Evolutionary conservation across 768 basidiomycete genomes (phyloP), one percentile per base, ranked within the genome.

Genomic region (Paxillus involutus): DNA sequence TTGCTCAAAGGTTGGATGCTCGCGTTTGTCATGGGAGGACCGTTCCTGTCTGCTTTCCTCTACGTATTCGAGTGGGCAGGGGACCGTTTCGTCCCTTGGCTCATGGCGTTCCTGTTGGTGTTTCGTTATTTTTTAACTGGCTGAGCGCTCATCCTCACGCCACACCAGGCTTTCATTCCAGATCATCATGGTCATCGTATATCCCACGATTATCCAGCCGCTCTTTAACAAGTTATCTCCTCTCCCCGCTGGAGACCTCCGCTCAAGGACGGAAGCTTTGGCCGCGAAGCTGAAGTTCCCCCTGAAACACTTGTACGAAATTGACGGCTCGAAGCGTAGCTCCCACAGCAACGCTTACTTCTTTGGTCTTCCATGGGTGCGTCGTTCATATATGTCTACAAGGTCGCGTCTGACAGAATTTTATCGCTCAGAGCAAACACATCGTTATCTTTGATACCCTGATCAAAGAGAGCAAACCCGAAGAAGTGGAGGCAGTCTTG

Each of bases 341-440:
- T 89, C 91, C 3, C 96, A 99, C 73, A 90, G 88, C 61, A 98
- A 98, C 60, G 95, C 95, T n/a, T 98, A 97, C 75, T 98, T 98
- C 79, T 98, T 94, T 59, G 96, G 96, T 54, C 81, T 98, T 12
- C 96, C 95, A 1, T 95, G 94, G 89, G 92, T 91, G 47, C 40
- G 77, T 73, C 41, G 49, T 41, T 51, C 19, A 37, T n/a, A n/a
- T 29, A 2, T 44, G 30, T 17, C 14, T 16, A 21, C 32, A n/a
- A 4, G 16, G 11, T 30, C 32, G 10, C 16, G 40, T 32, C 30
- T 49, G 2, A 49, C 14, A n/a, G 4, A 14, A 1, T 16, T 39
- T 47, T 2, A 16, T 10, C 21, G 35, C 3, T 21, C 58, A 91
- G 89, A 89, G 86, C 74, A 94, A 94, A 62, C 92, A 94, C 72